Percentiles rank a stretch among this genome's conserved stretches.
phyloP scores from a whole-genome alignment of 306 rosid species.

The Ammopiptanthus mongolicus region DNA sequence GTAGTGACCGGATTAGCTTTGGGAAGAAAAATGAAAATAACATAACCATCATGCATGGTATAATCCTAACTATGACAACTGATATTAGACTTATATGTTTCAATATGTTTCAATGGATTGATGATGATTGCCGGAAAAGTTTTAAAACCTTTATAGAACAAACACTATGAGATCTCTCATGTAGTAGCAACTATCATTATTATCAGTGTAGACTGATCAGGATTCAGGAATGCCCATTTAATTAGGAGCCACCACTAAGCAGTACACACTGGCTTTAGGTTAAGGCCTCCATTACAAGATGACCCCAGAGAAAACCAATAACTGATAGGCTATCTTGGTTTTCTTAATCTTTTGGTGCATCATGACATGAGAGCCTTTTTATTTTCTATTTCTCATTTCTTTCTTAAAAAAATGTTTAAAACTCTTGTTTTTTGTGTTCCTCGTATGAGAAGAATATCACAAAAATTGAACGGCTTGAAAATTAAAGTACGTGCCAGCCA shows the following conservation, averaged over 20 bases:
- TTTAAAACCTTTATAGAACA: conserved; percentile 19
- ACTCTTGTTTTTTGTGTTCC: too few relatives aligned
- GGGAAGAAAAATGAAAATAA: neutral
- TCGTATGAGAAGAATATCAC: too few relatives aligned
- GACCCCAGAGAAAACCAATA: conserved; percentile 8
- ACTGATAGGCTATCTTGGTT: conserved; percentile 7
- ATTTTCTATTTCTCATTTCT: too few relatives aligned
- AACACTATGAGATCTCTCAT: neutral
- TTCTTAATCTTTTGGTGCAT: neutral
- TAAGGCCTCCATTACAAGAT: conserved; percentile 12
- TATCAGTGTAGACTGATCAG: conserved; percentile 4
- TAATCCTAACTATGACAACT: conserved; percentile 2
- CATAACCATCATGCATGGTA: neutral
- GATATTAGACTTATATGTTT: conserved; percentile 2
- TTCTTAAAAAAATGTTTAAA: too few relatives aligned
- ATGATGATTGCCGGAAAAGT: conserved; percentile 27
- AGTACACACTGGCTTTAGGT: neutral
- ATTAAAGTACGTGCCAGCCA: too few relatives aligned
- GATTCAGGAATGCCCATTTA: neutral
- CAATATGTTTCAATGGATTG: conserved; percentile 22
- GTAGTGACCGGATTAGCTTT: neutral
- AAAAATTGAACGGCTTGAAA: too few relatives aligned
- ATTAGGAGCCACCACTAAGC: conserved; percentile 6
- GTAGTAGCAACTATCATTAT: conserved; percentile 16
- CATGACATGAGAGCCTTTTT: too few relatives aligned